Conservation (phyloP, 2,329 filamentous ascomycete species). For the Neopestalotiopsis sp. region DNA sequence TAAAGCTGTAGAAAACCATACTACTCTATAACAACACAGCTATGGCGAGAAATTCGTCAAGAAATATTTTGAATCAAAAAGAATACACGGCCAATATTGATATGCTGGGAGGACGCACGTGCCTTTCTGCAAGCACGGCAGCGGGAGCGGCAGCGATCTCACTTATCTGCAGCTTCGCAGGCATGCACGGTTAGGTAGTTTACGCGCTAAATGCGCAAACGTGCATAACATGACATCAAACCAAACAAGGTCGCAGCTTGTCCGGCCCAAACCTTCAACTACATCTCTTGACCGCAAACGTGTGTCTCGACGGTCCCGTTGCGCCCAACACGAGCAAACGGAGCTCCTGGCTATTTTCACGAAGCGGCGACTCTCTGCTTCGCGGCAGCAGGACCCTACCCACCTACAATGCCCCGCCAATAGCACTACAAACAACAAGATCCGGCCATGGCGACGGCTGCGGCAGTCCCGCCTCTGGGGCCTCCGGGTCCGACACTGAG, state of each 20-base stretch:
- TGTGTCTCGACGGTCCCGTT: not conserved
- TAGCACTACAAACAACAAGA: conserved; percentile 12
- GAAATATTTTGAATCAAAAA: too few species aligned
- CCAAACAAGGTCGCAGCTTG: conserved; percentile 6
- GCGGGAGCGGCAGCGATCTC: not conserved
- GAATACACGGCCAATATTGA: not conserved
- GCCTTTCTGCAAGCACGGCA: conserved; percentile 10
- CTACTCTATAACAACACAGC: not conserved
- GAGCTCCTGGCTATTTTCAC: not conserved
- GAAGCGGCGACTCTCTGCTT: conserved; percentile 1
- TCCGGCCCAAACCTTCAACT: conserved; percentile 4
- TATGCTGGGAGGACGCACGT: conserved; percentile 2
- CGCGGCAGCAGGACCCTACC: conserved; percentile 28
- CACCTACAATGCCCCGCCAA: conserved; percentile 7
- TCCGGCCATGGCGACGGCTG: conserved; percentile 33
- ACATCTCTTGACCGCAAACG: not conserved
- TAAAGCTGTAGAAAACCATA: not conserved
- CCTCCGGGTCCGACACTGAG: conserved; percentile 29
- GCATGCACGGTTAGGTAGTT: not conserved
- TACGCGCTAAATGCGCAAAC: conserved; percentile 7
- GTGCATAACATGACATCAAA: conserved; percentile 10
- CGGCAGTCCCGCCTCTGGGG: conserved; percentile 27
- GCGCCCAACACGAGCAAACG: not conserved
- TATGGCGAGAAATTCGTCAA: not conserved
- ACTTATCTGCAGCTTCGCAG: conserved; percentile 8